Evolutionary conservation across 2,329 filamentous ascomycete species (phyloP).

Genomic region (Ciborinia camelliae): DNA sequence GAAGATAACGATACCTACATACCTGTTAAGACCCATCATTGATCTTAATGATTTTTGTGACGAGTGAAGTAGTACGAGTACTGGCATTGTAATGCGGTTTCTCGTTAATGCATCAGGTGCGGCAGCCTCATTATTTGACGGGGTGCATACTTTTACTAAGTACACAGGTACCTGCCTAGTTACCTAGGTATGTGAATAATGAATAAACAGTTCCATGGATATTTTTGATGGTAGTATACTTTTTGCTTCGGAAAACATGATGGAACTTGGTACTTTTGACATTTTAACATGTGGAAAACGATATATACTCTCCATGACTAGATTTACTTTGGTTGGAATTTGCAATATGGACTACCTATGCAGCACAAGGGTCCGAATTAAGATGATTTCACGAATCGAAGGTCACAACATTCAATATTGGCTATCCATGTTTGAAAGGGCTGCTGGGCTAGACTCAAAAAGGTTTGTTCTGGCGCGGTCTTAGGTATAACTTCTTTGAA

Average conservation of each 20-base stretch:
- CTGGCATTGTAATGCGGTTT: background rate
- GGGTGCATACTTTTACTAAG: background rate
- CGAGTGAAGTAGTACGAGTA: background rate
- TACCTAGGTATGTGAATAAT: background rate
- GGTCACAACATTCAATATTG: background rate
- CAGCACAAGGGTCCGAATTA: background rate
- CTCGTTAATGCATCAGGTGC: background rate
- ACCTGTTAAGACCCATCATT: background rate
- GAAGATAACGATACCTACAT: background rate
- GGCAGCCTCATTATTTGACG: too few species aligned
- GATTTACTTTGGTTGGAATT: background rate
- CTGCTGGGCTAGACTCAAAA: background rate
- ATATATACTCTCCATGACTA: background rate
- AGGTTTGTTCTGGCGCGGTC: background rate
- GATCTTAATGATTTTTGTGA: background rate
- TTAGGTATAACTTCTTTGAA: background rate
- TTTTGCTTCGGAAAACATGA: background rate
- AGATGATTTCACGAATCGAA: background rate
- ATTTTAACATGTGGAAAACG: background rate
- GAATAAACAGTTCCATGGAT: background rate
- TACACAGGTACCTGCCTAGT: too few species aligned
- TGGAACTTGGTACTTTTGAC: background rate
- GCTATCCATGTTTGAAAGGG: background rate
- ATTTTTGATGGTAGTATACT: background rate
- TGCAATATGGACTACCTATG: background rate